Base-by-base conservation (phyloP, 805 yeast genomes). In the Saitoella complicata region DNA sequence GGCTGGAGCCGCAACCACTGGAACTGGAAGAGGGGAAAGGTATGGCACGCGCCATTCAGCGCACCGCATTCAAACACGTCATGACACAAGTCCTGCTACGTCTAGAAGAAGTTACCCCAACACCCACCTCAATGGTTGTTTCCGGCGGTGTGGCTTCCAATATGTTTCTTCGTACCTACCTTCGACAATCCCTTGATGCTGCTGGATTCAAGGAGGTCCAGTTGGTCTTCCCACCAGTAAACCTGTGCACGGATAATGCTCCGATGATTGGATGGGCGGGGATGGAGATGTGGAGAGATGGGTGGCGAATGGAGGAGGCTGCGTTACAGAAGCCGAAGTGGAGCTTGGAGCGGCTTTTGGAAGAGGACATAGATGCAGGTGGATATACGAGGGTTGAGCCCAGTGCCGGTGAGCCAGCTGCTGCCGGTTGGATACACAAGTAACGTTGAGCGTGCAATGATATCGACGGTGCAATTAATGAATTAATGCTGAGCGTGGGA, bases 181-280 rank as follows among this genome's bases (percentile, higher is more conserved):
- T 69, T 62, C 58, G 67, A 21, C 10, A 31, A n/a, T 32, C 7
- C 7, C 7, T 7, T 39, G 7, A 39, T 39, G 32, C 13, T 31
- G 31, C 21, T 13, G 11, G 9, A 41, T 12, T 32, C 8, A 3
- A 21, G 29, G 36, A 50, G n/a, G 42, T 56, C 5, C n/a, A 49
- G 1, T 73, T 77, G 40, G 73, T 73, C 51, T 84, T 76, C 53
- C 95, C 96, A 0, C 76, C 73, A 13, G 65, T 76, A 2, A 61
- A 69, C 1, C 64, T 86, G 48, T 91, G 98, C 57, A 85, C 96
- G 0, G 98, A 91, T 56, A 91, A 91, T 59, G 94, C 96, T 0
- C 74, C 85, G 1, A 91, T 91, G 98, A 91, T 91, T 43, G 98
- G 95, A 1, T 84, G 93, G 77, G 94, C 97, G 0, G 98, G 96